phyloP scores from a whole-genome alignment of 2,329 filamentous ascomycete species.

The Grosmannia huntii region DNA sequence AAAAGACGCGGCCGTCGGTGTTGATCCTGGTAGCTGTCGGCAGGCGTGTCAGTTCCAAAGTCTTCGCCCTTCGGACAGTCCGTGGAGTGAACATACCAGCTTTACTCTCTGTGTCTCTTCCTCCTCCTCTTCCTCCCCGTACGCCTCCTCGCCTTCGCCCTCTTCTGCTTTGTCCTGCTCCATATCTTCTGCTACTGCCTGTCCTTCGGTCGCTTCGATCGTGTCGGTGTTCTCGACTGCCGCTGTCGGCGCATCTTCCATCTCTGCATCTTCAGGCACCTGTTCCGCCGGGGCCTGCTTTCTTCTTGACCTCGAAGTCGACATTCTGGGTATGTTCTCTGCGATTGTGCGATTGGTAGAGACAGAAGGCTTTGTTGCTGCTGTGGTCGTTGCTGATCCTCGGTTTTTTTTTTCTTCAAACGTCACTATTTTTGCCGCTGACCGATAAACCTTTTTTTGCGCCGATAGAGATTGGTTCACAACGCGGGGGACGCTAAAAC shows the following conservation, averaged over 20 bases:
- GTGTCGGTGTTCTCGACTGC: conserved; percentile 14
- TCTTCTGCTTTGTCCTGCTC: conserved; percentile 8
- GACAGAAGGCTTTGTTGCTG: not conserved
- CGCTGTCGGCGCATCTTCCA: conserved; percentile 28
- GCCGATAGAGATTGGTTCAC: not conserved
- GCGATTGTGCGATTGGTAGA: not conserved
- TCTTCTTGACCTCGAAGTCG: conserved; percentile 6
- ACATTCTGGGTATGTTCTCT: conserved; percentile 3
- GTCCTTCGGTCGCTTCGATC: conserved; percentile 11
- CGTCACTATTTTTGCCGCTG: not conserved
- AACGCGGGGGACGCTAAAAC: not conserved
- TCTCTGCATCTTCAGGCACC: conserved; percentile 19
- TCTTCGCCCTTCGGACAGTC: not conserved
- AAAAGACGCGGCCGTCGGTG: conserved; percentile 83
- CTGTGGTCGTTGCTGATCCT: not conserved
- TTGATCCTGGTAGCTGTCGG: conserved; percentile 65
- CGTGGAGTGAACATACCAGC: conserved; percentile 34
- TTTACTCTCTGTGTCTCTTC: conserved; percentile 44
- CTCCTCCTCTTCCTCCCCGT: conserved; percentile 33
- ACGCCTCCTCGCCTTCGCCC: conserved; percentile 18
- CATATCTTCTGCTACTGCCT: conserved; percentile 13
- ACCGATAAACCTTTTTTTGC: not conserved
- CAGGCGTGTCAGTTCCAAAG: not conserved
- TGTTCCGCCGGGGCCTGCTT: conserved; percentile 9
- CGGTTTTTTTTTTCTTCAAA: not conserved